Evolutionary conservation across 1,284 basidiomycete species (phyloP), one percentile per base, ranked within the genome.

Genomic region (Rhodotorula glutinis): DNA sequence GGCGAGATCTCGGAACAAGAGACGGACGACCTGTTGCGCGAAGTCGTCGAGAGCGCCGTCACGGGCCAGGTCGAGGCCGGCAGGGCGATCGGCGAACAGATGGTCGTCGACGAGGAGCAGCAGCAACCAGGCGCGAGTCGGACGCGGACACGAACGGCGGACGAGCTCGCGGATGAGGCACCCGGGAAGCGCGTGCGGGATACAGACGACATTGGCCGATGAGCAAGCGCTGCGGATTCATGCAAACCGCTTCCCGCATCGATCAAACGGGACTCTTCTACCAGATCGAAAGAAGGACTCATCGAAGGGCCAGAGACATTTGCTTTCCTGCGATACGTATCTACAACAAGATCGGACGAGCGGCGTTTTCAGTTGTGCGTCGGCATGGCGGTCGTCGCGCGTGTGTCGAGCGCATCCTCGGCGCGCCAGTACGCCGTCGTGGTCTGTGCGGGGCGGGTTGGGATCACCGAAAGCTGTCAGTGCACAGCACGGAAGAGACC

Each of bases 361-460:
- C 33, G 5, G 29, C 41, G n/a, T n/a, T n/a, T n/a, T 57, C 17
- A 70, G 57, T 66, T 44, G 44, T 60, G 62, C 16, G 89, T 91
- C 40, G 90, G 90, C 90, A 92, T 92, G 69, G 88, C 83, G 30
- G 90, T 88, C 17, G 88, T 84, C 25, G 90, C 90, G 70, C 86
- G 85, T 75, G 82, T 88, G 60, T 85, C 85, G 56, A 89, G 82
- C 14, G 89, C 90, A 75, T 92, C 90, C 76, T 90, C 88, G 16
- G 88, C 84, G 76, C 85, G 86, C 90, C 90, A 92, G 30, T 92
- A 82, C 66, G 88, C 87, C 2, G 90, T 92, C 10, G 84, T 89
- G 7, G 90, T 92, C 89, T 89, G 46, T 30, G n/a, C 19, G 43
- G 4, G 70, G 23, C 46, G 38, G 16, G 53, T 63, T 17, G 1